Evolutionary conservation across 2,329 filamentous ascomycete species (phyloP), one percentile per base, ranked within the genome.

Genomic region (Venturia effusa): DNA sequence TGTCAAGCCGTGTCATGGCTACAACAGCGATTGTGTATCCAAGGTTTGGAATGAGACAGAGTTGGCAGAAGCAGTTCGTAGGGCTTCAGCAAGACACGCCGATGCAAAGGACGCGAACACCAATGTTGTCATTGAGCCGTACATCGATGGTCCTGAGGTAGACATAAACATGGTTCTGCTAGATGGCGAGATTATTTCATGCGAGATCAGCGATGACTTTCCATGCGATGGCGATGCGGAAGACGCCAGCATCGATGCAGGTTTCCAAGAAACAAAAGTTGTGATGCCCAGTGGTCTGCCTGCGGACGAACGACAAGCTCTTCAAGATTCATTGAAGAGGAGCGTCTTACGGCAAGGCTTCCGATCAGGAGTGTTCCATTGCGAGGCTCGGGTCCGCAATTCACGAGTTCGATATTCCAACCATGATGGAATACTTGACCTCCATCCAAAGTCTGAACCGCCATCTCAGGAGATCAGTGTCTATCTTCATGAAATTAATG

Each of bases 91-190:
- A 48, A 30, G 66, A 59, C 61, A 62, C 45, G 54, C 37, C 15
- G 24, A 39, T 37, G 30, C 61, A 55, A 32, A 45, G 19, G 27
- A 64, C 15, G 55, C 34, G n/a, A 48, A 48, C 19, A 51, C 60
- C 24, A 45, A 45, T 27, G 45, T 64, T 34, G 37, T 64, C 2
- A 67, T 79, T 1, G 76, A 79, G 63, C 66, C 68, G 13, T 79
- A 79, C 63, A 66, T 74, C 24, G 71, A 73, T 8, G 77, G 77
- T 0, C 77, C 77, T 0, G 77, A 79, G 64, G 69, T 79, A 1
- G 77, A 79, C 64, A 74, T 70, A 59, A 79, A 79, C 67, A 69
- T 80, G 32, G 70, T 76, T 6, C 62, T 79, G 0, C 67, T 69
- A 17, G 69, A 79, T 59, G 76, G 76, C 0, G 68, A 78, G 43